A percentile compares a stretch with the other conserved stretches of the same genome.
phyloP scores from a whole-genome alignment of 306 rosid genomes.

The Luffa aegyptiaca region DNA sequence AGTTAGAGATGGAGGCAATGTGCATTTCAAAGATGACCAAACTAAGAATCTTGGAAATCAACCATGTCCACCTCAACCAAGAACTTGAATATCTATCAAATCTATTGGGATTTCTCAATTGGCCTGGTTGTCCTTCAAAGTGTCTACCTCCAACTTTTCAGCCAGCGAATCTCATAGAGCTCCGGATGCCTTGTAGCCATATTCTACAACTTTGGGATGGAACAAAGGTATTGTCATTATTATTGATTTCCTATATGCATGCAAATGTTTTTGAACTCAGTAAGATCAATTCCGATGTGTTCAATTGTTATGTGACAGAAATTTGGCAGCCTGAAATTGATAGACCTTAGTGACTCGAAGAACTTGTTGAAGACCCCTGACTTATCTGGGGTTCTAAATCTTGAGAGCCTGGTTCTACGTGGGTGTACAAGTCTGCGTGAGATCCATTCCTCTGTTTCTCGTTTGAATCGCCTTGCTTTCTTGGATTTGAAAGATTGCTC shows the following conservation, averaged over 20 bases:
- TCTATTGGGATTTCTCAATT: slow-evolving; percentile 23
- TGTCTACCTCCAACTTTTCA: slow-evolving; percentile 19
- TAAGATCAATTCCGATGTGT: too few species aligned
- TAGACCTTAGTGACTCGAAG: neutral
- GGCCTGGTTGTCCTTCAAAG: slow-evolving; percentile 16
- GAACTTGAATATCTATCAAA: slow-evolving; percentile 11
- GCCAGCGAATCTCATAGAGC: slow-evolving; percentile 14
- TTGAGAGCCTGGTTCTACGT: neutral
- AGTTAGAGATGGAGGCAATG: too few species aligned
- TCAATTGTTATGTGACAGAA: neutral
- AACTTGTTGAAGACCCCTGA: neutral
- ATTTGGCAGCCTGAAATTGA: neutral
- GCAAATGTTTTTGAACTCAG: neutral
- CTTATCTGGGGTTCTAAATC: neutral
- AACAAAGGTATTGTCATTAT: neutral
- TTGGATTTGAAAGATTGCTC: neutral
- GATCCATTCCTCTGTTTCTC: neutral
- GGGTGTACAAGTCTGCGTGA: neutral
- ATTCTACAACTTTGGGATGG: neutral
- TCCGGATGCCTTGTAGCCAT: slow-evolving; percentile 14
- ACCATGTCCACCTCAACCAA: too few species aligned
- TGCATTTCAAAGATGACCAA: too few species aligned
- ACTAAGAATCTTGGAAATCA: too few species aligned
- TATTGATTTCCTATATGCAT: neutral
- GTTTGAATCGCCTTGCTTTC: neutral